Conservation (phyloP, 768 basidiomycete genomes). For the Naematelia aurantialba region DNA sequence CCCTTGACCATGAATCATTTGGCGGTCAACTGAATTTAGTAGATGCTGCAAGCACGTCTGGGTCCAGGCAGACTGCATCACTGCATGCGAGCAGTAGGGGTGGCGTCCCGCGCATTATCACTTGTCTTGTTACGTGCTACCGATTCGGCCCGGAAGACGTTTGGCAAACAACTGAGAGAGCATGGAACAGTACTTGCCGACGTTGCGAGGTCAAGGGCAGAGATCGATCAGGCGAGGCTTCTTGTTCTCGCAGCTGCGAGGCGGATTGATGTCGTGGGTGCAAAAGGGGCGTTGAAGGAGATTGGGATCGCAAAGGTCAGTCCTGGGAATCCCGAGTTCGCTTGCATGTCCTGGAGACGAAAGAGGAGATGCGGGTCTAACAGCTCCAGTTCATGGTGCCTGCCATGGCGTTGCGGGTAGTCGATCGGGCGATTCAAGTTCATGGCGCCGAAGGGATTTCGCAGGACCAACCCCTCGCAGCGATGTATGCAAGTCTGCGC, state of each 20-base stretch:
- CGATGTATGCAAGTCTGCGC: constrained; percentile 70
- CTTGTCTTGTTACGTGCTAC: constrained; percentile 85
- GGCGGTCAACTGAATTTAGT: background rate
- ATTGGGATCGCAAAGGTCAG: constrained; percentile 93
- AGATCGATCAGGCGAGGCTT: constrained; percentile 81
- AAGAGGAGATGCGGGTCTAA: too few relatives aligned
- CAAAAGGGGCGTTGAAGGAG: constrained; percentile 94
- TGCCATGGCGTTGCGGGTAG: constrained; percentile 75
- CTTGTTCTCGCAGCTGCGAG: constrained; percentile 88
- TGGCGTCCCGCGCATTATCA: constrained; percentile 77
- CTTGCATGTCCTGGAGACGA: too few relatives aligned
- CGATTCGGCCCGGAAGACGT: constrained; percentile 86
- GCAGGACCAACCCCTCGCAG: constrained; percentile 80
- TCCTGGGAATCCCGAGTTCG: background rate
- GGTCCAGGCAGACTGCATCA: constrained; percentile 95
- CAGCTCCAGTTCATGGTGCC: constrained; percentile 91
- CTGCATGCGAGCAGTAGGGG: constrained; percentile 95
- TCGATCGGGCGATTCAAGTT: constrained; percentile 94
- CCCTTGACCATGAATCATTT: background rate
- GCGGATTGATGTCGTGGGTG: constrained; percentile 83
- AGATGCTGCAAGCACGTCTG: constrained; percentile 55
- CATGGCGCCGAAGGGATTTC: constrained; percentile 95
- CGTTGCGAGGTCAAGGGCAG: constrained; percentile 86
- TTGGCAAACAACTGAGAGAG: constrained; percentile 84
- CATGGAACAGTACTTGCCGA: constrained; percentile 89